Percentiles rank a stretch among this genome's conserved stretches.
Evolutionary conservation across 495 filamentous ascomycete genomes (phyloP).

Genomic region (Penicillium mononematosum): DNA sequence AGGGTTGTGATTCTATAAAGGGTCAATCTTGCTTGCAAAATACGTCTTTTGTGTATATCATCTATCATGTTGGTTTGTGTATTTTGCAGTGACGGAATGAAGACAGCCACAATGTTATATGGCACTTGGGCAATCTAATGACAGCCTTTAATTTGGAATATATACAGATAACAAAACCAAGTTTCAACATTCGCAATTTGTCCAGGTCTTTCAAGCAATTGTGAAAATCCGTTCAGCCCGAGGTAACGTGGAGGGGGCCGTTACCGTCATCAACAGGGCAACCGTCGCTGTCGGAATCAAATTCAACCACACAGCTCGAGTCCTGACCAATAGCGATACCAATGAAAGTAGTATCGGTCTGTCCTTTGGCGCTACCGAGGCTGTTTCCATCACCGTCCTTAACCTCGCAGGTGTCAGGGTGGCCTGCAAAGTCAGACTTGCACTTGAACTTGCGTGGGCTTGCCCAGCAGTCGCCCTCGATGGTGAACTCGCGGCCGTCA

Average conservation of each 20-base stretch:
- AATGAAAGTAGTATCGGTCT: conserved; percentile 20
- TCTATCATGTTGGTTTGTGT: too few species aligned
- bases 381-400: conserved; percentile 21
- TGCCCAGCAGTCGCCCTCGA: conserved; percentile 25
- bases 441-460: conserved; percentile 23
- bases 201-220: background rate
- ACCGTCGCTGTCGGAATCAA: conserved; percentile 19
- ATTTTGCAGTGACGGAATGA: too few species aligned
- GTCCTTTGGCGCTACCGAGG: conserved; percentile 17
- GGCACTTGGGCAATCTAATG: background rate
- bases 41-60: too few species aligned
- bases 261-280: conserved; percentile 24
- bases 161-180: background rate
- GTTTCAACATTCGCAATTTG: background rate
- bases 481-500: conserved; percentile 22
- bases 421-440: conserved; percentile 18
- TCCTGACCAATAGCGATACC: conserved; percentile 22
- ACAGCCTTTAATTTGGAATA: background rate
- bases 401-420: conserved; percentile 22
- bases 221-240: background rate
- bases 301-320: conserved; percentile 22
- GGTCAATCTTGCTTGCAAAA: too few species aligned
- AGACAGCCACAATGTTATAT: background rate
- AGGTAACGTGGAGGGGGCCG: conserved; percentile 21
- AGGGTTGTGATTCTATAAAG: too few species aligned